Percentiles rank a stretch among this genome's conserved stretches.
These are phyloP conservation scores for Colletotrichum navitas DNA, from an alignment of 2,329 filamentous ascomycete species.

Conservation along the genomic window DNA sequence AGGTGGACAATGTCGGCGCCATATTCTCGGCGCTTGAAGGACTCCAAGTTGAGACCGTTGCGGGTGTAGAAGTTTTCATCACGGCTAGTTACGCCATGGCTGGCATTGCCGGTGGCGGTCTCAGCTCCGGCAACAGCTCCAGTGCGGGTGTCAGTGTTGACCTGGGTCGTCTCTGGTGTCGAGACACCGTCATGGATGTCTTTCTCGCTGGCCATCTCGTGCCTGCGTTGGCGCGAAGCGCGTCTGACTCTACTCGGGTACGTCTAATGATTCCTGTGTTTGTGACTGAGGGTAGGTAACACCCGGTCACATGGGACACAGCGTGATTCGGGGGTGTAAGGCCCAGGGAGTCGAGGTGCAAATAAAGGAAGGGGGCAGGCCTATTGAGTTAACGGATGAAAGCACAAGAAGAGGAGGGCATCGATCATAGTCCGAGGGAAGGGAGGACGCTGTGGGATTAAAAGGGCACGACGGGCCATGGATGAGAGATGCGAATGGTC, in stretches of 20 bases:
- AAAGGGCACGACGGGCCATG: conserved; percentile 16
- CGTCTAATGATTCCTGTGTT: neutral
- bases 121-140: conserved; percentile 4
- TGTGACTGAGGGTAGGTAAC: neutral
- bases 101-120: conserved; percentile 1
- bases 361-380: conserved; percentile 11
- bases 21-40: conserved; percentile 45
- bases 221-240: neutral
- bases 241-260: neutral
- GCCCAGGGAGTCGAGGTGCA: conserved; percentile 14
- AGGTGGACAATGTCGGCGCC: conserved; percentile 45
- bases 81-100: conserved; percentile 10
- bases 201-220: conserved; percentile 28
- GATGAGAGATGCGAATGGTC: conserved; percentile 13
- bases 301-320: neutral
- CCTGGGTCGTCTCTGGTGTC: conserved; percentile 36
- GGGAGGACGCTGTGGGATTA: conserved; percentile 27
- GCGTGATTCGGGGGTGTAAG: neutral
- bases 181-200: conserved; percentile 35
- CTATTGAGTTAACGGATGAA: conserved; percentile 17
- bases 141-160: conserved; percentile 18
- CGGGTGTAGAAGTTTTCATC: conserved; percentile 43
- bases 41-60: conserved; percentile 45
- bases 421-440: conserved; percentile 11
- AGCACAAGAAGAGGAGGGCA: conserved; percentile 14